Evolutionary conservation across 495 filamentous ascomycete genomes (phyloP), one percentile per base, ranked within the genome.

Genomic region (Annulohypoxylon maeteangense): DNA sequence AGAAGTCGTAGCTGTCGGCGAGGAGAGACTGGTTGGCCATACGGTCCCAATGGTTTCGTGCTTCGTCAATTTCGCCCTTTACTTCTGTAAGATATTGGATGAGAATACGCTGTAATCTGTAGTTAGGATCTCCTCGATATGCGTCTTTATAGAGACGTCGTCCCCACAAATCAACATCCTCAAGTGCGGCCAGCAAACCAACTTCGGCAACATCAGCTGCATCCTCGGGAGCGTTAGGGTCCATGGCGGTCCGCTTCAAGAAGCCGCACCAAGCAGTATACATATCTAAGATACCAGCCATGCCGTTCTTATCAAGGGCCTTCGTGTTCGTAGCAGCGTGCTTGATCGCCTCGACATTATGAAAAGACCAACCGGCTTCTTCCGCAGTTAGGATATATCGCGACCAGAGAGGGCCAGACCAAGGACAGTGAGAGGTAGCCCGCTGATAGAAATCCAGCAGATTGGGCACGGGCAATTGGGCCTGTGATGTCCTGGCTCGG

Each of bases 261-360:
- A 93, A 98, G 48, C 93, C 92, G 72, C 94, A 97, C 95, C 95
- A 99, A 0, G 93, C 90, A 34, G 90, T 90, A 67, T 95, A 93
- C 65, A 98, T 91, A 72, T 95, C 93, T 40, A 98, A 80, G 2
- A 97, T 88, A 67, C 94, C 91, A 47, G 92, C 88, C 87, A 97
- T 89, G 16, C 93, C 94, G 45, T 87, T 81, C 29, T 85, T 79
- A 70, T 88, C 87, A 8, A 97, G 86, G 20, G 94, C 84, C 6
- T 90, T 90, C 8, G 90, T 93, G 74, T 89, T 92, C 1, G 94
- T 98, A 3, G 95, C 95, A 50, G 87, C 90, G 76, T 98, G 93
- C 77, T 99, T 99, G 75, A 97, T 93, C 34, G 89, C 83, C 68
- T 94, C 91, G 44, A 98, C 92, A 27, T 90, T 90, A n/a, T 88